Base-by-base conservation (phyloP, 2,329 filamentous ascomycete species). In the Alternaria triticimaculans region DNA sequence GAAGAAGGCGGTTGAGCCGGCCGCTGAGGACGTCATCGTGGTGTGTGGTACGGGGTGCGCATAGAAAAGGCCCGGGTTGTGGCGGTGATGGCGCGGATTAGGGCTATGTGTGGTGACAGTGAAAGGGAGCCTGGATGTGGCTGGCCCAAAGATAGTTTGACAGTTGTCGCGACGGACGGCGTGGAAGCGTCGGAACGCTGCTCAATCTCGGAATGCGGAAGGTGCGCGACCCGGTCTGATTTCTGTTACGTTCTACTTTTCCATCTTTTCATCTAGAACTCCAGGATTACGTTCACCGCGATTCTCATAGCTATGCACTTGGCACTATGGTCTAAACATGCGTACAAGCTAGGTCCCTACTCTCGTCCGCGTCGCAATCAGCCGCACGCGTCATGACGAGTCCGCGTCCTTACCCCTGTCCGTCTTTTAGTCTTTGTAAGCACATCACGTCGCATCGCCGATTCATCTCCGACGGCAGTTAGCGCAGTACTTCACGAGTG, bases 1-100 rank as follows among this genome's bases (percentile, higher is more conserved):
- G 69, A 92, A 88, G 81, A 97, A 96, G 76, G 95, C 84, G 76
- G 90, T 88, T 58, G 94, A 97, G 80, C 90, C 90, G 56, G 94
- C 87, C 33, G 93, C 89, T 65, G 89, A 89, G 69, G 86, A 82
- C 60, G 84, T 83, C 78, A 81, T 81, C 51, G 66, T 68, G 30
- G 55, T 48, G 30, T 51, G 67, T 46, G 61, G 37, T 64, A 41
- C 60, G 58, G 64, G 64, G 57, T 44, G 58, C 33, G 61, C 71
- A 75, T 73, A 63, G 37, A 23, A 62, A 65, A 55, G 41, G 44
- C 54, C 20, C 18, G 41, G 55, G 20, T 11, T 33, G 8, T 26
- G 57, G 28, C 62, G 59, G 50, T 56, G 15, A 37, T 26, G 30
- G 26, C 25, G 25, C 41, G 14, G 30, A 12, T 28, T 46, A 28